These are phyloP conservation scores for slime mould (Dictyostelium discoideum) DNA, from an alignment of 78 protist genomes.

Conservation along the genomic window DNA sequence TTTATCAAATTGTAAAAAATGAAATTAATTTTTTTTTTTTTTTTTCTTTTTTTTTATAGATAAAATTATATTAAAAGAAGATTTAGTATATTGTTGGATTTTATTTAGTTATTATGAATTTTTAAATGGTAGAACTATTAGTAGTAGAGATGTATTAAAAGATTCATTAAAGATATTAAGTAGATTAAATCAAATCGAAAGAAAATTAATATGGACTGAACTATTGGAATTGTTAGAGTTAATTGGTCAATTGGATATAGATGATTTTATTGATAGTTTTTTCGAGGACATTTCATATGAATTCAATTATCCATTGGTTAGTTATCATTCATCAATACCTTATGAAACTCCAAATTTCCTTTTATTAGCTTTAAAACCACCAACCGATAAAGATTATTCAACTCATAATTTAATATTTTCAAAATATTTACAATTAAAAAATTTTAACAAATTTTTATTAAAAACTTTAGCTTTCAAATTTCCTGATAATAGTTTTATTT, in stretches of 20 bases:
- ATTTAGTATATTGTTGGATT: slow-evolving; percentile 44
- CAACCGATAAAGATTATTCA: slow-evolving; percentile 27
- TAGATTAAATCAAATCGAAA: background rate
- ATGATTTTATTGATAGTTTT: slow-evolving; percentile 32
- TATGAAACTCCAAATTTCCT: slow-evolving; percentile 14
- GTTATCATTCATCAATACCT: slow-evolving; percentile 8
- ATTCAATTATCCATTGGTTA: slow-evolving; percentile 30
- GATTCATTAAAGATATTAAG: slow-evolving; percentile 1
- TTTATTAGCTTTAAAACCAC: slow-evolving; percentile 27
- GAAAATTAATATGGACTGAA: slow-evolving; percentile 58
- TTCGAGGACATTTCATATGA: slow-evolving; percentile 33
- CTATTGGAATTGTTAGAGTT: background rate
- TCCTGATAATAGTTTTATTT: slow-evolving; percentile 27
- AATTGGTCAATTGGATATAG: slow-evolving; percentile 19
- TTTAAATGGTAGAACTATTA: background rate
- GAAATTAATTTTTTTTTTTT: too few species aligned
- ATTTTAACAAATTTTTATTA: background rate
- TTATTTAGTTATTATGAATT: slow-evolving; percentile 28
- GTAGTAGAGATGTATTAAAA: background rate
- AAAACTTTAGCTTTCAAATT: slow-evolving; percentile 4
- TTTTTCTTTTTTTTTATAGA: background rate
- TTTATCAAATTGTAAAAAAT: too few species aligned
- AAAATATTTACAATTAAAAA: background rate
- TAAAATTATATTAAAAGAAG: background rate
- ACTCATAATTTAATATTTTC: slow-evolving; percentile 9